Base-by-base conservation (phyloP, 768 basidiomycete genomes). In the Mycena epipterygia region DNA sequence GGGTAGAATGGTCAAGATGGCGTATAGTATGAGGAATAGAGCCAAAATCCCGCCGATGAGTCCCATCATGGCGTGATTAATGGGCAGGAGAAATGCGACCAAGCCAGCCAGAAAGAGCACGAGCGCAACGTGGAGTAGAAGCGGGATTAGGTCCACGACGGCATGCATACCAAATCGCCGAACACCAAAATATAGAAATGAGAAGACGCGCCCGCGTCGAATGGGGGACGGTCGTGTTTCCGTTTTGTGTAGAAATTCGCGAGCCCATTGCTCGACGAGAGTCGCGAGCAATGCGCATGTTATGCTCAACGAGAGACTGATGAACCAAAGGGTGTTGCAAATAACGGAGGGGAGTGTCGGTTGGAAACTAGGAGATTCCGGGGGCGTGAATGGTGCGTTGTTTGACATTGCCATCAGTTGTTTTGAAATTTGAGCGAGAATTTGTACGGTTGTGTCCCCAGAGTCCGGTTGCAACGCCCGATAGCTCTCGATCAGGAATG, bases 141-240 rank as follows among this genome's bases (percentile, higher is more conserved):
- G 25, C 23, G 33, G 51, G 60, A 42, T 69, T 23, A 23, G 41
- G 25, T 27, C 39, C 23, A 69, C 67, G 9, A 69, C 25, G 14
- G 51, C 53, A 59, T 68, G 67, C 67, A 68, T 68, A 16, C 60
- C 17, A 55, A 53, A 68, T 5, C 58, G 66, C 30, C 58, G 44
- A 5, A 67, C 13, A 27, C 66, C 66, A 27, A 55, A 65, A 33
- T 67, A 58, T 4, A 59, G 46, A 29, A 59, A 59, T 12, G 56
- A 9, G 23, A 67, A 67, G 12, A 52, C 30, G 29, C 51, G 51
- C 21, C 8, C 51, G 14, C 51, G 51, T 30, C 16, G 29, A 19
- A 52, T n/a, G 21, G 51, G 29, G 13, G 51, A 52, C 29, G 27
- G 53, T 7, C 35, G 60, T 51, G 42, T 62, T 12, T 69, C 67